A percentile compares a stretch with the other conserved stretches of the same genome.
Evolutionary conservation across 768 basidiomycete genomes (phyloP).

Genomic region (Russula lepida): DNA sequence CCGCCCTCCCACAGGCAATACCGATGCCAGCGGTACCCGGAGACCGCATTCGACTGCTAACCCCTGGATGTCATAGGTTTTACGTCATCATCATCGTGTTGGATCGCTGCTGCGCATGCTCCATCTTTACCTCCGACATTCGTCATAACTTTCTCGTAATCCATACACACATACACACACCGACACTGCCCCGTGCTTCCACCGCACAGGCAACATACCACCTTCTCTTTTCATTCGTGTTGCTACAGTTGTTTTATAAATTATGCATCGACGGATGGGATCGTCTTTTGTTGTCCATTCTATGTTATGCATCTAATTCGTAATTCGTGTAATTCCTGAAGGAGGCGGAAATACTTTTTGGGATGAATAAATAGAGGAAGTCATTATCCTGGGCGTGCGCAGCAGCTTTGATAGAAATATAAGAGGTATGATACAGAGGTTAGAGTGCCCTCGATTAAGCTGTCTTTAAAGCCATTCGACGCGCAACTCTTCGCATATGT

Average conservation of each 20-base stretch:
- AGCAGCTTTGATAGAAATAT: not conserved
- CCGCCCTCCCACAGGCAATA: not conserved
- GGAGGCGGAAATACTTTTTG: not conserved
- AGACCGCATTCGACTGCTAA: slow-evolving; percentile 10
- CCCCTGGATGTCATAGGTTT: slow-evolving; percentile 14
- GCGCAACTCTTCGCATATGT: slow-evolving; percentile 41
- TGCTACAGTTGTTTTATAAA: slow-evolving; percentile 26
- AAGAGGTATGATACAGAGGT: not conserved
- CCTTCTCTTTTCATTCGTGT: slow-evolving; percentile 4
- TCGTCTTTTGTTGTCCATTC: not conserved
- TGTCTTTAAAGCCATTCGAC: slow-evolving; percentile 27
- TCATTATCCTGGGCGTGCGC: not conserved
- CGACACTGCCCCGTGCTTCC: not conserved
- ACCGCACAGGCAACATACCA: slow-evolving; percentile 6
- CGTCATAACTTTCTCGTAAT: not conserved
- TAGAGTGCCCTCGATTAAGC: not conserved
- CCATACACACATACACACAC: slow-evolving; percentile 2
- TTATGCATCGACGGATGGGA: slow-evolving; percentile 13
- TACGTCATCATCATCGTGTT: too few relatives aligned
- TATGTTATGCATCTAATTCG: slow-evolving; percentile 1
- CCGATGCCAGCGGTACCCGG: slow-evolving; percentile 15
- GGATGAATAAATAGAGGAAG: not conserved
- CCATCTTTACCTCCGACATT: slow-evolving; percentile 11
- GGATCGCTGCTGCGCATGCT: slow-evolving; percentile 10
- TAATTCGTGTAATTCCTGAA: not conserved